phyloP scores from a whole-genome alignment of 1,284 basidiomycete genomes.

The Limonomyces culmigenus region DNA sequence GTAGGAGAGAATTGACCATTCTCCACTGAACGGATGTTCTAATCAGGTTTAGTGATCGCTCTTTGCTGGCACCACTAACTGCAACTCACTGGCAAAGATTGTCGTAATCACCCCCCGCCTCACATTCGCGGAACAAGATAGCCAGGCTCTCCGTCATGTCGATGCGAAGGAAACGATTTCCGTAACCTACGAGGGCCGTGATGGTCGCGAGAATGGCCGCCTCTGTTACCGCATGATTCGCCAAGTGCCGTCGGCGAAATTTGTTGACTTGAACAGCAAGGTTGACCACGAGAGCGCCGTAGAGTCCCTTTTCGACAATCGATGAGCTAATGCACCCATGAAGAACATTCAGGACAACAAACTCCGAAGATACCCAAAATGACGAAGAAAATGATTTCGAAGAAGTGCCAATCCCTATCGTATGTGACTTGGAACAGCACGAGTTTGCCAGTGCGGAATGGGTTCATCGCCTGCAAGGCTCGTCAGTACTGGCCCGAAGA shows the following conservation, averaged over 20 bases:
- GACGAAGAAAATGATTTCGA: constrained; percentile 94
- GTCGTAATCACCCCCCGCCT: constrained; percentile 83
- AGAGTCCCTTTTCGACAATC: constrained; percentile 79
- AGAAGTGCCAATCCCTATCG: constrained; percentile 97
- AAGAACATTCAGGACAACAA: constrained; percentile 15
- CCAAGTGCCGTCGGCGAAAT: constrained; percentile 83
- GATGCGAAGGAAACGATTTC: constrained; percentile 87
- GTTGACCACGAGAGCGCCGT: constrained; percentile 94
- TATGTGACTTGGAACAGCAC: constrained; percentile 98
- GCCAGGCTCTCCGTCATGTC: constrained; percentile 98
- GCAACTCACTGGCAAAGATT: constrained; percentile 83
- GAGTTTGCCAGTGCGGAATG: constrained; percentile 94
- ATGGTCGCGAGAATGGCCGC: constrained; percentile 76
- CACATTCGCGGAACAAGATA: constrained; percentile 94
- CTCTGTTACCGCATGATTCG: constrained; percentile 74
- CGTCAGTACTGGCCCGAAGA: constrained; percentile 5
- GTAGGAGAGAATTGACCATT: constrained; percentile 82
- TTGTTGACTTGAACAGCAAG: constrained; percentile 92
- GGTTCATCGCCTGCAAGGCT: constrained; percentile 75
- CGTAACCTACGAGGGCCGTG: constrained; percentile 87
- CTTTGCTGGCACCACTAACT: not conserved
- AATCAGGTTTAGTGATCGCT: not conserved
- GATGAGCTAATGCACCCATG: not conserved
- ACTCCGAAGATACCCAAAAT: constrained; percentile 94
- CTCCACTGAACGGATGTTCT: constrained; percentile 87